Percentiles rank a stretch among this genome's conserved stretches.
Conservation (phyloP, 2,329 filamentous ascomycete genomes). For the Reticulascus tulasneorum region DNA sequence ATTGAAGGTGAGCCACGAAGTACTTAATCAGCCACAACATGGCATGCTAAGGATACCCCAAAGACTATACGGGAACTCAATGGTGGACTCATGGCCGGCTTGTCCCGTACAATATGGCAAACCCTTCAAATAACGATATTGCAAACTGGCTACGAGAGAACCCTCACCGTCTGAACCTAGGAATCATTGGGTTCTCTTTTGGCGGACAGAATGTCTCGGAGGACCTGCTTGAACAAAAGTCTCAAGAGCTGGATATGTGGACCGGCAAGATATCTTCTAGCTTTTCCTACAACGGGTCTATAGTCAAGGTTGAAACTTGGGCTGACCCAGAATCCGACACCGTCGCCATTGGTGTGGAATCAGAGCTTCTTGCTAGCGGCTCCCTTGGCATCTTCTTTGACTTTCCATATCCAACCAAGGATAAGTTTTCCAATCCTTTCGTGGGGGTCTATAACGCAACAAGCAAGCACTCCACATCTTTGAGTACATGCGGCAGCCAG, state of each 20-base stretch:
- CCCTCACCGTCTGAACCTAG: constrained; percentile 48
- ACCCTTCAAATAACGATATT: constrained; percentile 35
- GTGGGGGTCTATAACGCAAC: constrained; percentile 49
- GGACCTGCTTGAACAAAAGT: constrained; percentile 31
- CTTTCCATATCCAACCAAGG: constrained; percentile 44
- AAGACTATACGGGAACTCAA: constrained; percentile 35
- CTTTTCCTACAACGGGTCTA: constrained; percentile 35
- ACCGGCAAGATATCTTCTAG: constrained; percentile 38
- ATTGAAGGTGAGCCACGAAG: constrained; percentile 4
- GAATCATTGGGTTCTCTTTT: constrained; percentile 43
- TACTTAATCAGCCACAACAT: background rate
- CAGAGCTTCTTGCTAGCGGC: constrained; percentile 31
- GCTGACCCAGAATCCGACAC: constrained; percentile 42
- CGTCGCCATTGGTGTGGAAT: constrained; percentile 38
- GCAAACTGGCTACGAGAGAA: constrained; percentile 42
- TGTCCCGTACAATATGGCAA: constrained; percentile 38
- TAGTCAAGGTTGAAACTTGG: constrained; percentile 39
- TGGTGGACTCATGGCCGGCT: constrained; percentile 39
- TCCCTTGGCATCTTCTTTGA: constrained; percentile 46
- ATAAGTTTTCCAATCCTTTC: constrained; percentile 52
- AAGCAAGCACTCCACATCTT: constrained; percentile 35
- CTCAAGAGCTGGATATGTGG: constrained; percentile 45
- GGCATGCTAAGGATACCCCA: background rate
- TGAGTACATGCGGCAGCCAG: constrained; percentile 21
- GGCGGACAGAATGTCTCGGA: constrained; percentile 34